Evolutionary conservation across 805 yeast genomes (phyloP), one percentile per base, ranked within the genome.

Genomic region (Schwanniomyces vanrijiae): DNA sequence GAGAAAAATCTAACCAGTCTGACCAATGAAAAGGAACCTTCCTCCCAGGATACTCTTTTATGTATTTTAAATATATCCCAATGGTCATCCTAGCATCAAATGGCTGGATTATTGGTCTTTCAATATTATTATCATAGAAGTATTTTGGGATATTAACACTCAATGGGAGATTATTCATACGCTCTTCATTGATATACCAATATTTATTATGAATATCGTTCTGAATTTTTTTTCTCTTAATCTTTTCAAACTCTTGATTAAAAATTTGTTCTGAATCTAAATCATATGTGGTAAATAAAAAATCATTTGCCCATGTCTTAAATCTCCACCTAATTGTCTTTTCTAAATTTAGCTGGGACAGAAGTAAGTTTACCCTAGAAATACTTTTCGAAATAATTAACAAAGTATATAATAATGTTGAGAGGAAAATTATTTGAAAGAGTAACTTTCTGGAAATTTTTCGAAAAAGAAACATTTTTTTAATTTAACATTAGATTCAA

Each of bases 31-130:
- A 80, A 28, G 76, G 75, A 0, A 80, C 28, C 42, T 52, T 38
- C 43, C 44, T 14, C 40, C 41, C 37, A 43, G 33, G 40, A 44
- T 34, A 33, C 28, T 53, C 45, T 21, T 51, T 49, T 13, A 80
- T 62, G 49, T 75, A 65, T 43, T 73, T 59, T 22, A 82, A 53
- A 59, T 79, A 80, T 2, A 60, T 77, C 0, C 82, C 63, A 50
- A 79, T 62, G 0, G 86, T 77, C 48, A 83, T 66, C 35, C 88
- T 62, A 9, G 88, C 88, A 54, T 84, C 89, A 55, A 46, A 66
- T 5, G 61, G 66, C 50, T 49, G 64, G 33, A 58, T 47, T 16
- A 47, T 37, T 7, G 67, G 65, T 31, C 48, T 51, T 25, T 43
- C 41, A 4, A 21, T 40, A 5, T 24, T 24, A 3, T 26, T 26